Evolutionary conservation across 495 filamentous ascomycete genomes (phyloP), one percentile per base, ranked within the genome.

Genomic region (Aspergillus campestris): DNA sequence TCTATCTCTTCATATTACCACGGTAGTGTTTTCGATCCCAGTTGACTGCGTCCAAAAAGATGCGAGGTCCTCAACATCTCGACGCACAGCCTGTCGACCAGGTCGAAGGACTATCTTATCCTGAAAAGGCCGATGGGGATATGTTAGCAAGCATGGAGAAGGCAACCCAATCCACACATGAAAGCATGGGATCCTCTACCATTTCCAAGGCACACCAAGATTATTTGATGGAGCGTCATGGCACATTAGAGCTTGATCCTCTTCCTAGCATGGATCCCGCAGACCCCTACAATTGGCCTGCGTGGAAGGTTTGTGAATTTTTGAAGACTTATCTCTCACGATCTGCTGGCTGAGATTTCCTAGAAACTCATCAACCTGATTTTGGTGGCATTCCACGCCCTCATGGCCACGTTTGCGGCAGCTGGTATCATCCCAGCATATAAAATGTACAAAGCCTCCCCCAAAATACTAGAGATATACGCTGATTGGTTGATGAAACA

Each of bases 221-320:
- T 29, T 79, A 73, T 58, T 58, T 79, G 36, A 55, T 79, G 7
- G 51, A 70, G 39, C 68, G 71, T 33, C 75, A 80, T 66, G 75
- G 75, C 24, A 78, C 75, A 8, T 43, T 74, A 33, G 68, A 76
- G 15, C 64, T 80, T 6, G 71, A 75, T 48, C 75, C 76, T 7
- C 55, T 80, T 6, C 76, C 76, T 11, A 56, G 65, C 30, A 64
- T 69, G 56, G 63, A 61, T 37, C 60, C 66, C 29, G 71, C 66
- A n/a, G 76, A 79, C 50, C 76, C 76, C 32, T 73, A 71, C 48
- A 78, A 80, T 48, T 79, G 76, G 76, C 66, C 73, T 11, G 54
- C 56, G 38, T 77, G 73, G 74, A 78, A 78, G 66, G 74, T 77
- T 47, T 51, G 56, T 51, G 15, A 18, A 27, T 38, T 34, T 36